These are phyloP conservation scores for Amaranthus palmeri DNA, from an alignment of 148 eudicot genomes.

Conservation along the genomic window DNA sequence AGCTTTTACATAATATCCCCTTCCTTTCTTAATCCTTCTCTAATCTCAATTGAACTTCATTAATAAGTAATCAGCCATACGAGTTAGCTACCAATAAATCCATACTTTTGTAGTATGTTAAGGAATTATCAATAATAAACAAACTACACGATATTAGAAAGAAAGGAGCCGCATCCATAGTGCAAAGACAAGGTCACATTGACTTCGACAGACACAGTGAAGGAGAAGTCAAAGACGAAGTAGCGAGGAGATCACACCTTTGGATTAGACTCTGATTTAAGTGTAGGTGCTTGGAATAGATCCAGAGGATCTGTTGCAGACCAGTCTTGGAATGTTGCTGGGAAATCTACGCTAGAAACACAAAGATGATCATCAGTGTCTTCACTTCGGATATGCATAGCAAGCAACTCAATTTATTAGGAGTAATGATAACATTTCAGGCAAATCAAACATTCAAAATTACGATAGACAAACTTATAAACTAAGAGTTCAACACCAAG, in stretches of 20 bases:
- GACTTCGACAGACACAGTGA: neutral
- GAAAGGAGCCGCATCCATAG: neutral
- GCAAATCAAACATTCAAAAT: neutral
- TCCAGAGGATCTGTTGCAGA: conserved; percentile 66
- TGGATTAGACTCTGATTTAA: conserved; percentile 81
- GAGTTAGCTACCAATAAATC: neutral
- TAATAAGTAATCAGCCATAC: neutral
- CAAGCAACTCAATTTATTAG: neutral
- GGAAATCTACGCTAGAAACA: conserved; percentile 82
- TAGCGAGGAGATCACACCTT: conserved; percentile 42
- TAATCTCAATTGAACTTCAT: neutral
- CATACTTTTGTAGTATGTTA: neutral
- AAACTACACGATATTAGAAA: neutral
- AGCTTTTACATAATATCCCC: no score
- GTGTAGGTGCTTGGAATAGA: conserved; percentile 75
- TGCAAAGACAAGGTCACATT: neutral
- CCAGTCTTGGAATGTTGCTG: conserved; percentile 84
- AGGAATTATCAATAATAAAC: neutral
- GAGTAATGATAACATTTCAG: neutral
- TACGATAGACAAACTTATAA: neutral
- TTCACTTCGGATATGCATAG: conserved; percentile 1
- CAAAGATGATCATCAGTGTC: conserved; percentile 22
- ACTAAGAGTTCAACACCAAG: neutral
- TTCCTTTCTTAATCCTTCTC: neutral
- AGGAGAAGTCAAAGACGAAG: neutral